Evolutionary conservation across 345 rosid genomes (phyloP), one percentile per base, ranked within the genome.

Genomic region (Rhodamnia rubescens): DNA sequence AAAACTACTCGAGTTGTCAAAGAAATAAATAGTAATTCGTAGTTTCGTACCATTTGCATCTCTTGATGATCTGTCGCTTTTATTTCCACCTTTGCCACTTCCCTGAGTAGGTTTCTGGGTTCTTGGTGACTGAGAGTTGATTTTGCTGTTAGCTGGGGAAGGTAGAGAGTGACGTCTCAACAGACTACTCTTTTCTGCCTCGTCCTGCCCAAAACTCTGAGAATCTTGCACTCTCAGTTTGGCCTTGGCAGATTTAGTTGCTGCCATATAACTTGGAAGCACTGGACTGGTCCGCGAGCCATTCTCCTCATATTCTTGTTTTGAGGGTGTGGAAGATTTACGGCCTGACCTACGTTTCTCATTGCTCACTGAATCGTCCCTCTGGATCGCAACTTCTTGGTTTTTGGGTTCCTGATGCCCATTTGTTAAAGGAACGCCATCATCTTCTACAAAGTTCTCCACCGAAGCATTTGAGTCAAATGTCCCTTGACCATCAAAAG

Each of bases 221-320:
- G 99, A 95, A 69, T 94, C 95, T 89, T 94, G 98, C 18, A 90
- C 91, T 89, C 95, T 94, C 89, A 94, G 91, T 87, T 96, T 95
- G 83, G 98, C 99, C 93, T 94, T 96, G 3, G 97, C 99, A 36
- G 98, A 95, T 92, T 89, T 91, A 78, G 99, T 96, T 74, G 98
- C 98, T 88, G 92, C 94, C 99, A 96, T 95, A 88, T 94, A 96
- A 91, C 98, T 95, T 51, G 99, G 99, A 58, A 95, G 74, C 47
- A 92, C 44, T 0, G 94, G 95, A 90, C 93, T 94, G 88, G 84
- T 90, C 86, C 92, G 95, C 12, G 80, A 36, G 61, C 95, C 96
- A 89, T 94, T 94, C 87, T 96, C 98, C 74, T 89, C 90, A 74
- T 85, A 69, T 86, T 94, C 96, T 86, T 93, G 93, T 91, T 92